Percentiles rank a stretch among this genome's conserved stretches.
phyloP scores from a whole-genome alignment of 768 basidiomycete species.

The Omphalotus guepiniiformis region DNA sequence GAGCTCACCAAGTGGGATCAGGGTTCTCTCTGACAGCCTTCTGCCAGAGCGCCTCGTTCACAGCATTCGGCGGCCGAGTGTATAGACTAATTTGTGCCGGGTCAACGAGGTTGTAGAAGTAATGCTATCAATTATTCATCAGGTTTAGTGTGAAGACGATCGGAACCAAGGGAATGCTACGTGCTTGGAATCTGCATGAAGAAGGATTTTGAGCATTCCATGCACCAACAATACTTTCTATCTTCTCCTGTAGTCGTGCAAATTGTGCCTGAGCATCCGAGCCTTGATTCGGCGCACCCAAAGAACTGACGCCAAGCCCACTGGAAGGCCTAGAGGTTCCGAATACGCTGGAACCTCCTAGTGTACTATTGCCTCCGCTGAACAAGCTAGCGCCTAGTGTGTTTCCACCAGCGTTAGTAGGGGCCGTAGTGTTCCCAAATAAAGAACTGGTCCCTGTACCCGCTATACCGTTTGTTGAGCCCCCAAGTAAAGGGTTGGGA shows the following conservation, averaged over 20 bases:
- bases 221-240: conserved; percentile 60
- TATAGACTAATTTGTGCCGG: conserved; percentile 62
- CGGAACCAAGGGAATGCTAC: conserved; percentile 17
- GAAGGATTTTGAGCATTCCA: conserved; percentile 52
- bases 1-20: conserved; percentile 65
- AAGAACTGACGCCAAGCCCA: conserved; percentile 27
- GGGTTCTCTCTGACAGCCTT: conserved; percentile 80
- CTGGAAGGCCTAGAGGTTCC: conserved; percentile 19
- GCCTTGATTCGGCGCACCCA: conserved; percentile 39
- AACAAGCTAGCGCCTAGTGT: conserved; percentile 7
- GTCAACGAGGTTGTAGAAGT: conserved; percentile 83
- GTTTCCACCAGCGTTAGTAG: conserved; percentile 22
- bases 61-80: conserved; percentile 66
- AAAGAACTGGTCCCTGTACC: conserved; percentile 4
- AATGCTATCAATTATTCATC: no score
- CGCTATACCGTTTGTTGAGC: conserved; percentile 9
- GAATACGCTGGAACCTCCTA: conserved; percentile 26
- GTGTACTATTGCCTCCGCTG: conserved; percentile 20
- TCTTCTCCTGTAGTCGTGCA: conserved; percentile 46
- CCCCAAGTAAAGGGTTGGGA: conserved; percentile 16
- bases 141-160: no score
- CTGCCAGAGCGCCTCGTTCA: conserved; percentile 71
- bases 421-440: conserved; percentile 31
- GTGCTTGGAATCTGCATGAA: conserved; percentile 79
- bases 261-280: conserved; percentile 63